Conservation (phyloP, 441 rosid species). For the Euphorbia corollata region DNA sequence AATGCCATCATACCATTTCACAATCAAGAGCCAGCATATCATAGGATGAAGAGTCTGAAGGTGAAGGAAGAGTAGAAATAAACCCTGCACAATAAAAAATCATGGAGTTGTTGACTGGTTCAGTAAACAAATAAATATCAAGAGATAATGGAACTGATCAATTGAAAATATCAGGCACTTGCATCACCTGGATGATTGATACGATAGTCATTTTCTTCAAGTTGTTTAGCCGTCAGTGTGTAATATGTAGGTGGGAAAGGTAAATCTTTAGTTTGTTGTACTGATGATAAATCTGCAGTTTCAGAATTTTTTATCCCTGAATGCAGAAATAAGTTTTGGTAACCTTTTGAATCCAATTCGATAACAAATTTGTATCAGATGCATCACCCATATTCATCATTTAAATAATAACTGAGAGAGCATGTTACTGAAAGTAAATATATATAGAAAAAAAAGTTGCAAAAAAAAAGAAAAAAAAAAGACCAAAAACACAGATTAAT, state of each 20-base stretch:
- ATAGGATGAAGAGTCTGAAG: slow-evolving; percentile 44
- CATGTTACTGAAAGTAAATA: neutral
- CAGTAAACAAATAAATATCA: neutral
- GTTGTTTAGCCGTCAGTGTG: slow-evolving; percentile 60
- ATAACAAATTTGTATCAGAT: neutral
- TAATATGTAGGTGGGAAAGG: slow-evolving; percentile 74
- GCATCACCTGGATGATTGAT: slow-evolving; percentile 49
- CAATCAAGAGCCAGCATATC: slow-evolving; percentile 86
- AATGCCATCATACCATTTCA: slow-evolving; percentile 67
- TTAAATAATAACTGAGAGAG: neutral
- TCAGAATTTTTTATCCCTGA: slow-evolving; percentile 18
- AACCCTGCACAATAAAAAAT: slow-evolving; percentile 41
- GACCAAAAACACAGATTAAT: neutral
- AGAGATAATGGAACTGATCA: neutral
- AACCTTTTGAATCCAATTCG: slow-evolving; percentile 13
- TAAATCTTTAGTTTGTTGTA: slow-evolving; percentile 46
- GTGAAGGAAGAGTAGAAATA: slow-evolving; percentile 57
- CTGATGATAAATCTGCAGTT: slow-evolving; percentile 27
- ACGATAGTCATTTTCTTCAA: slow-evolving; percentile 75
- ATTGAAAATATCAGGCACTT: slow-evolving; percentile 5
- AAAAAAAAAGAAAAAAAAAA: neutral
- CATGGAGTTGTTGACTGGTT: slow-evolving; percentile 18
- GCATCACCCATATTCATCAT: neutral
- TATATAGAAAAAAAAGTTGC: neutral
- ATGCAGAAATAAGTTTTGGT: slow-evolving; percentile 1